Conservation (phyloP, 208 protist genomes). For the Trypanosoma boissoni region DNA sequence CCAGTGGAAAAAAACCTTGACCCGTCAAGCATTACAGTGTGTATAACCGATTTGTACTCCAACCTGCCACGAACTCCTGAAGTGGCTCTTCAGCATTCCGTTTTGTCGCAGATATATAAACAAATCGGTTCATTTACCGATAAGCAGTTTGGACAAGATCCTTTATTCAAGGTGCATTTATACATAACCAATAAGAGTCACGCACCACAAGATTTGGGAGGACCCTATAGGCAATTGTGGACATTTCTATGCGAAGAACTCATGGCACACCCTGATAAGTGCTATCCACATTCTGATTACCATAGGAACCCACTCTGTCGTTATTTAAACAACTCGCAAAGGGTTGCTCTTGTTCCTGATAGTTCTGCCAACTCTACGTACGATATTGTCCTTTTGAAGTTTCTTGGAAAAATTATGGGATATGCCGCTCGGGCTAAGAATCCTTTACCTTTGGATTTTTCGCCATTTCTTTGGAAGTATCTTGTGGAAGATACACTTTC, state of each 20-base stretch:
- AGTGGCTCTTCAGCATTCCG: conserved; percentile 71
- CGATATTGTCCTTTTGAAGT: conserved; percentile 81
- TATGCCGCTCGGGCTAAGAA: conserved; percentile 62
- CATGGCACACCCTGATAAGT: conserved; percentile 85
- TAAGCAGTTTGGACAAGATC: conserved; percentile 53
- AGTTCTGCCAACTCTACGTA: conserved; percentile 58
- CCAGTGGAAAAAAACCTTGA: conserved; percentile 41
- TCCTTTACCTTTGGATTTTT: conserved; percentile 85
- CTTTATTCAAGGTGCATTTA: conserved; percentile 84
- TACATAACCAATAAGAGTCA: conserved; percentile 74
- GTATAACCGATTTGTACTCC: conserved; percentile 71
- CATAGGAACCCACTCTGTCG: conserved; percentile 85
- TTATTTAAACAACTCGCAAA: conserved; percentile 83
- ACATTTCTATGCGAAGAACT: conserved; percentile 85
- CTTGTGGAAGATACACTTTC: conserved; percentile 82
- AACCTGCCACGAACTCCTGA: conserved; percentile 69
- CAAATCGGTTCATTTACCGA: conserved; percentile 79
- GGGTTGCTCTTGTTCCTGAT: conserved; percentile 83
- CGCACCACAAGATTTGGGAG: conserved; percentile 83
- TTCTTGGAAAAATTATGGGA: conserved; percentile 91
- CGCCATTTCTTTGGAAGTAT: conserved; percentile 90
- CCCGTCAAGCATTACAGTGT: conserved; percentile 60
- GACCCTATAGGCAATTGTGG: conserved; percentile 89
- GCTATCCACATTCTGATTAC: conserved; percentile 79
- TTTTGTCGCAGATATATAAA: conserved; percentile 83